These are phyloP conservation scores for Penicillium sp. DNA, from an alignment of 2,329 filamentous ascomycete species.

Conservation along the genomic window DNA sequence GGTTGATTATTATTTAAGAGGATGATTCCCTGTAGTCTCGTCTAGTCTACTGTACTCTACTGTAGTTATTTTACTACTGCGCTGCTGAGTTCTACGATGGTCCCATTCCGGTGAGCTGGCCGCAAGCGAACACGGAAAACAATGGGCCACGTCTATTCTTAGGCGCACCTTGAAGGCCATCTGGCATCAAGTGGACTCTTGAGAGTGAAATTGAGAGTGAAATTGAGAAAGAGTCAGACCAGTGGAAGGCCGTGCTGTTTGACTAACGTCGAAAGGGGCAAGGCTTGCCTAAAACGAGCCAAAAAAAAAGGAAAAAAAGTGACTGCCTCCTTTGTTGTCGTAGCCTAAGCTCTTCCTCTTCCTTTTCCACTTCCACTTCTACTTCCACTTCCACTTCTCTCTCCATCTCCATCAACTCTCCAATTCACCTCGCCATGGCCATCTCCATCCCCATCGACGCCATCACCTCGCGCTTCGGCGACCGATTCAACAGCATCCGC, in stretches of 20 bases:
- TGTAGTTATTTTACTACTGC: no score
- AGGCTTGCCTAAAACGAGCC: no score
- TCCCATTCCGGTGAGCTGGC: neutral
- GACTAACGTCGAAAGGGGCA: slow-evolving; percentile 16
- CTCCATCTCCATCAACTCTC: neutral
- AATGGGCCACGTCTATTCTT: slow-evolving; percentile 6
- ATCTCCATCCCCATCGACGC: slow-evolving; percentile 92
- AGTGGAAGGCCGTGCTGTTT: neutral
- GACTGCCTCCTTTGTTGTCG: slow-evolving; percentile 4
- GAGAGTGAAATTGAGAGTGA: no score
- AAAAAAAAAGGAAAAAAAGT: slow-evolving; percentile 16
- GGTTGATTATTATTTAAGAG: no score
- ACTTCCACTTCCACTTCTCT: neutral
- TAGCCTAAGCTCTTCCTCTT: slow-evolving; percentile 4
- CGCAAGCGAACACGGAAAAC: neutral
- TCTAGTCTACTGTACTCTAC: no score
- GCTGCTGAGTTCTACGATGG: no score
- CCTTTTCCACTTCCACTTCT: slow-evolving; percentile 3
- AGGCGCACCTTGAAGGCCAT: slow-evolving; percentile 1
- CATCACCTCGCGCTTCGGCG: slow-evolving; percentile 88
- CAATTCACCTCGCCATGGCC: slow-evolving; percentile 64
- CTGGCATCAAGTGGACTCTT: no score
- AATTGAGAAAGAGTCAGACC: no score
- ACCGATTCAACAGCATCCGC: slow-evolving; percentile 83
- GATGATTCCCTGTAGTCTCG: no score